Evolutionary conservation across 805 yeast species (phyloP).

Genomic region (Hemisphaericaspora nanyangensis): DNA sequence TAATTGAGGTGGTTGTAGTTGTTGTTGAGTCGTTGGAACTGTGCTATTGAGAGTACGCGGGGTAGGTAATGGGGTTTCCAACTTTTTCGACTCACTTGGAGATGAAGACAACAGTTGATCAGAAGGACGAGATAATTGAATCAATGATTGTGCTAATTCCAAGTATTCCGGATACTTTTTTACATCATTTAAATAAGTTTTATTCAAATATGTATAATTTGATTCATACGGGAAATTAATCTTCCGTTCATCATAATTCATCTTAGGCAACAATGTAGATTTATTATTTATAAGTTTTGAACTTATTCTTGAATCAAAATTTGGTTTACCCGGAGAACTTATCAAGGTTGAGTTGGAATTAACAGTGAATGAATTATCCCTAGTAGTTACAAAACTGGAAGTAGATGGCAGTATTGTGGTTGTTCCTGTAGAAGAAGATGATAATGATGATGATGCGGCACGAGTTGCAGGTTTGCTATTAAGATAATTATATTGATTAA

Average conservation of each 20-base stretch:
- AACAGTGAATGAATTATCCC: neutral
- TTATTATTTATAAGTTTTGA: conserved; percentile 16
- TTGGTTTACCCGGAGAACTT: conserved; percentile 21
- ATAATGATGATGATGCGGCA: conserved; percentile 3
- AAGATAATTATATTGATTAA: conserved; percentile 27
- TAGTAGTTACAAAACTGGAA: neutral
- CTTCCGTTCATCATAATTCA: conserved; percentile 26
- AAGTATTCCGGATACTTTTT: conserved; percentile 46
- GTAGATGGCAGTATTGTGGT: neutral
- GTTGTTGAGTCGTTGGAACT: neutral
- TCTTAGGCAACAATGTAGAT: conserved; percentile 11
- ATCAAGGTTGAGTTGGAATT: neutral
- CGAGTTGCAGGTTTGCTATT: conserved; percentile 14
- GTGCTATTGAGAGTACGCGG: neutral
- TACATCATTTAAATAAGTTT: conserved; percentile 48
- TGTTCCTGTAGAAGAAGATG: neutral
- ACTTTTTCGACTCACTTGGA: conserved; percentile 1
- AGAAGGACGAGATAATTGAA: conserved; percentile 26
- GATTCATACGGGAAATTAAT: conserved; percentile 52
- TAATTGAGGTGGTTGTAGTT: neutral
- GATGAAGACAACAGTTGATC: too few relatives aligned
- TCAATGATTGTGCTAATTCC: conserved; percentile 42
- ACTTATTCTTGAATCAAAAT: conserved; percentile 35
- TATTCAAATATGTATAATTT: conserved; percentile 47
- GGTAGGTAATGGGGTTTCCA: neutral